Percentiles rank a stretch among this genome's conserved stretches.
Conservation (phyloP, 2,329 filamentous ascomycete species). For the Trichoderma atrobrunneum region DNA sequence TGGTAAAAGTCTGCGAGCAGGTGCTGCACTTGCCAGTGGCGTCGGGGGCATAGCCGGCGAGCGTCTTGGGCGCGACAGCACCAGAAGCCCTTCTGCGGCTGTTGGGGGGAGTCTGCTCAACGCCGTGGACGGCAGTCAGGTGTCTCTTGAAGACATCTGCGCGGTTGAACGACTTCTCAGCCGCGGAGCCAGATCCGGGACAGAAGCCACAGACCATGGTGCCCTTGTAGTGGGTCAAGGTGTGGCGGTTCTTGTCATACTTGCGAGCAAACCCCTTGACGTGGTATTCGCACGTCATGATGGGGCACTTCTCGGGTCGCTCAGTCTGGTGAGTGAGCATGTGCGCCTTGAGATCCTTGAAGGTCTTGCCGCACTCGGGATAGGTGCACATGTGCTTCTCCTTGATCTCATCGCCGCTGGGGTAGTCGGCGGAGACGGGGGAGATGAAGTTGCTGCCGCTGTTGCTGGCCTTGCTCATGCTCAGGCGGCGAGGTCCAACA, state of each 20-base stretch:
- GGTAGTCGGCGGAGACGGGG: slow-evolving; percentile 54
- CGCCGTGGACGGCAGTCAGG: slow-evolving; percentile 82
- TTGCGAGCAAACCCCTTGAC: slow-evolving; percentile 89
- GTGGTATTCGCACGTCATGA: slow-evolving; percentile 88
- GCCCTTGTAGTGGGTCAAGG: slow-evolving; percentile 92
- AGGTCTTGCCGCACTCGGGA: slow-evolving; percentile 77
- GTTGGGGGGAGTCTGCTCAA: slow-evolving; percentile 90
- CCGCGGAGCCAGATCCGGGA: slow-evolving; percentile 79
- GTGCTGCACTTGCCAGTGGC: slow-evolving; percentile 94
- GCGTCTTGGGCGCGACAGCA: slow-evolving; percentile 56
- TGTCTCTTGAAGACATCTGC: slow-evolving; percentile 96
- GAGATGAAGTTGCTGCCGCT: slow-evolving; percentile 62
- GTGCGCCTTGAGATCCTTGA: slow-evolving; percentile 91
- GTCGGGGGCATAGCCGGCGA: slow-evolving; percentile 69
- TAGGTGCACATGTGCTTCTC: slow-evolving; percentile 74
- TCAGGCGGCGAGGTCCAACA: slow-evolving; percentile 57
- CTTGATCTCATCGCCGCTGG: slow-evolving; percentile 61
- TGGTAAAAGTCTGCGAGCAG: slow-evolving; percentile 85
- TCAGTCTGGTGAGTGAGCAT: slow-evolving; percentile 92
- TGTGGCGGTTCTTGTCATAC: slow-evolving; percentile 95
- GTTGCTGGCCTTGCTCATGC: slow-evolving; percentile 43
- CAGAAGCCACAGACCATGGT: slow-evolving; percentile 98
- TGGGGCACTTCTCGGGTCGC: slow-evolving; percentile 91
- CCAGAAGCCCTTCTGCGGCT: slow-evolving; percentile 68
- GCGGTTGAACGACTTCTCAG: slow-evolving; percentile 93